Evolutionary conservation across 202 grass and related monocot genomes (phyloP), one percentile per base, ranked within the genome.

Genomic region (Carex arenaria): DNA sequence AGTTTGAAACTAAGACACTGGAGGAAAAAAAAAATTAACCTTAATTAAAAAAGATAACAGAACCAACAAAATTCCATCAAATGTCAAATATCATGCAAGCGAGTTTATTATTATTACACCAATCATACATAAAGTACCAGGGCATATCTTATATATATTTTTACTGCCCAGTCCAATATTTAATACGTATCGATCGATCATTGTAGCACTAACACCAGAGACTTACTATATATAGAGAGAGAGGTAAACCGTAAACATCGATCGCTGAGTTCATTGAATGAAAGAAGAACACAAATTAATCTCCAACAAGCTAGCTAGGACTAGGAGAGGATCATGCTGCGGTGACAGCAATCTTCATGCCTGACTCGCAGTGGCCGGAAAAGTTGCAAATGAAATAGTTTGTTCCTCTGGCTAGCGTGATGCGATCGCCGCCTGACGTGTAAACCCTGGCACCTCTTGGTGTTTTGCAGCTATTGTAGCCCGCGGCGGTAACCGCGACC

Each of bases 361-460:
- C 94, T 4, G 79, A 63, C 4, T 69, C 74, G 14, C 94, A 97
- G 88, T 97, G 91, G 42, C 91, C 83, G 31, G 81, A 62, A 59
- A 90, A 30, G 86, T 72, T 76, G 86, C 91, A 97, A 86, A 97
- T 87, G 91, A 94, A 97, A 84, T 97, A 94, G 89, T 31, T 92
- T 3, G 80, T 84, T 66, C 94, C 91, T 40, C 67, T 18, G 20
- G 79, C 64, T 7, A 94, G 84, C 34, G 88, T 87, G 76, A 97
- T 13, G 47, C 17, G 86, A 57, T 97, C 91, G 63, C 72, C 87
- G 23, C 94, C 94, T 0, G 94, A 87, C 22, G 4, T 66, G 70
- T 84, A 89, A 42, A 79, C 65, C 54, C 12, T 54, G 53, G 71
- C 26, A 36, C 84, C 88, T 77, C 73, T 57, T 4, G 91, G 82